Evolutionary conservation across 2,329 filamentous ascomycete genomes (phyloP), one percentile per base, ranked within the genome.

Genomic region (Tolypocladium endophyticum): DNA sequence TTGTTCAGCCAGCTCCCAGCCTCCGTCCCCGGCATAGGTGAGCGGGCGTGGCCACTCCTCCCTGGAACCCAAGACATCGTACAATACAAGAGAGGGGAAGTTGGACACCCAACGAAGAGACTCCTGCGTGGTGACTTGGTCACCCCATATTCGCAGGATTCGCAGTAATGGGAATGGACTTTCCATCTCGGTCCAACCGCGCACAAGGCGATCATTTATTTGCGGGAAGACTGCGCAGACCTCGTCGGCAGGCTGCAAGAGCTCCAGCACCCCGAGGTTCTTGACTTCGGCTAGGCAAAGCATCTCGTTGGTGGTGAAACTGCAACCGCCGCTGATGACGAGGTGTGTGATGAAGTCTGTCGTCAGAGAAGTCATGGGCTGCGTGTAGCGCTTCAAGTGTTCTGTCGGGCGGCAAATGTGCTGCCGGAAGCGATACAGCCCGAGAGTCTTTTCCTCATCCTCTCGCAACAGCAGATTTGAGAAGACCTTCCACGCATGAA

Each of bases 191-290:
- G 74, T 72, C 79, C 79, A 82, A 28, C 74, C 75, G 39, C 74
- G 71, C 25, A 82, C 59, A 3, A 82, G 69, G 8, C 76, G 71
- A 62, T 83, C 79, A 45, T 64, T 77, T 7, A 81, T 64, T 3
- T 70, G 67, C 8, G 75, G 75, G 38, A 76, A 76, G 33, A 61
- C 58, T 33, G 61, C 60, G 4, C 62, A 59, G 28, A 67, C 53
- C 43, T 68, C 64, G 35, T 72, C 70, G 1, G 66, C 63, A 1
- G 74, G 74, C 61, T 78, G 72, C 18, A 79, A 69, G 28, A 82
- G 71, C 65, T 81, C 77, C 16, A 82, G 71, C 2, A 78, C 72
- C 11, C 74, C 79, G 5, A 82, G 73, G 57, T 81, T 82, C 35
- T 70, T 73, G 63, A 81, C 70, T 4, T 72, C 65, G 0, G 76